Base-by-base conservation (phyloP, 176 grass and related monocot genomes). In the Musa acuminata region DNA sequence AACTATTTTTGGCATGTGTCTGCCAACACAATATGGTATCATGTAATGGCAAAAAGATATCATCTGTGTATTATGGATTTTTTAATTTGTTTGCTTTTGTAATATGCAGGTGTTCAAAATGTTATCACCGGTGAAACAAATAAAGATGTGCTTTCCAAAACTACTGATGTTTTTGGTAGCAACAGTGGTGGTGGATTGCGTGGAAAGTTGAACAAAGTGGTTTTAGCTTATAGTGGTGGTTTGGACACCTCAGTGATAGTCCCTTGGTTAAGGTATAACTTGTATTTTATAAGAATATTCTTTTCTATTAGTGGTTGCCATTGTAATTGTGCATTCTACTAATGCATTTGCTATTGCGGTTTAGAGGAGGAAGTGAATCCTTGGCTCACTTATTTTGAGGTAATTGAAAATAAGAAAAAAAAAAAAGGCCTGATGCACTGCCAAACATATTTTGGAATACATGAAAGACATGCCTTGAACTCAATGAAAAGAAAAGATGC, bases 201-300 rank as follows among this genome's bases (percentile, higher is more conserved):
- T 79, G 86, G 92, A 49, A 91, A 96, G 71, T 70, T 96, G 26
- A 96, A 99, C 43, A 99, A 99, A 83, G 95, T 99, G 53, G 90
- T 99, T 83, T 83, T 99, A 63, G 95, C 95, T 80, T 99, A 99
- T 72, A 99, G 95, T 29, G 95, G 95, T 77, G 95, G 95, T 55
- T 83, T 99, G 75, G 95, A 94, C 79, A 99, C 95, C 25, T 99
- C 95, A 55, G 95, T 99, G 25, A 94, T 99, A 68, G 95, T 99
- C 73, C 91, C 90, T 69, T 99, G 95, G 95, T 81, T 99, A 76
- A 89, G 82, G 95, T 99, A 91, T 52, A 0, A 3, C 52, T 29
- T 14, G 2, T 57, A 14, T 72, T 22, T 52, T 53, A 22, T 20
- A 11, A 22, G 2, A 52, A 23, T 10, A 53, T 72, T 49, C 2